Conservation (phyloP, 805 yeast species). For the Saccharomycopsis fibuligera region DNA sequence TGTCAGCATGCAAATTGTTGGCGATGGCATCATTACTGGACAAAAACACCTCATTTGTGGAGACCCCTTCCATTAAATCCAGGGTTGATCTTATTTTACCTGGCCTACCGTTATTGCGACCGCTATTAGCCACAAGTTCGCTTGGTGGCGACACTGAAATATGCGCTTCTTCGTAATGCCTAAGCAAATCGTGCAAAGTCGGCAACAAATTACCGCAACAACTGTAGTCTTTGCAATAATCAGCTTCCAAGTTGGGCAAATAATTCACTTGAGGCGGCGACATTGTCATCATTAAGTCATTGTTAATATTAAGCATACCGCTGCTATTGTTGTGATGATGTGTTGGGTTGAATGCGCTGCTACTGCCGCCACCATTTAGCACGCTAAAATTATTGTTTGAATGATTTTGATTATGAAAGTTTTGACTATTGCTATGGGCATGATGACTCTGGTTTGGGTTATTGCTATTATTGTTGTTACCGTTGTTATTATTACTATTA, state of each 20-base stretch:
- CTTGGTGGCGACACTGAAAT: constrained; percentile 57
- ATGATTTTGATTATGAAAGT: background rate
- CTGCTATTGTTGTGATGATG: constrained; percentile 19
- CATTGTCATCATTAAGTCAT: constrained; percentile 34
- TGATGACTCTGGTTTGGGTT: too few relatives aligned
- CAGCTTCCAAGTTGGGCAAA: constrained; percentile 88
- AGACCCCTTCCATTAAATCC: constrained; percentile 75
- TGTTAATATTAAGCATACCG: constrained; percentile 18
- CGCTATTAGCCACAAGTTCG: background rate
- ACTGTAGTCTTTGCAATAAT: constrained; percentile 92
- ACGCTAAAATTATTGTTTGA: background rate
- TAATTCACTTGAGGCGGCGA: constrained; percentile 72
- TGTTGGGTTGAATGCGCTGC: background rate
- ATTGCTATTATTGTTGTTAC: background rate
- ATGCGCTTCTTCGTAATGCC: constrained; percentile 96
- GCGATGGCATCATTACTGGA: constrained; percentile 21
- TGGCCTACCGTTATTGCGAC: background rate
- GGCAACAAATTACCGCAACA: constrained; percentile 94
- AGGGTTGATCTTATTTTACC: constrained; percentile 37
- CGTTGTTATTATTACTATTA: constrained; percentile 17
- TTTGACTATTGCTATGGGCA: background rate
- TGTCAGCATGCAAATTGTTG: constrained; percentile 22
- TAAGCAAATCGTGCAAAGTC: constrained; percentile 83
- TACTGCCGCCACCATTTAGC: background rate
- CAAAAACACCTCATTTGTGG: constrained; percentile 88